Evolutionary conservation across 768 basidiomycete species (phyloP).

Genomic region (Roridomyces roridus): DNA sequence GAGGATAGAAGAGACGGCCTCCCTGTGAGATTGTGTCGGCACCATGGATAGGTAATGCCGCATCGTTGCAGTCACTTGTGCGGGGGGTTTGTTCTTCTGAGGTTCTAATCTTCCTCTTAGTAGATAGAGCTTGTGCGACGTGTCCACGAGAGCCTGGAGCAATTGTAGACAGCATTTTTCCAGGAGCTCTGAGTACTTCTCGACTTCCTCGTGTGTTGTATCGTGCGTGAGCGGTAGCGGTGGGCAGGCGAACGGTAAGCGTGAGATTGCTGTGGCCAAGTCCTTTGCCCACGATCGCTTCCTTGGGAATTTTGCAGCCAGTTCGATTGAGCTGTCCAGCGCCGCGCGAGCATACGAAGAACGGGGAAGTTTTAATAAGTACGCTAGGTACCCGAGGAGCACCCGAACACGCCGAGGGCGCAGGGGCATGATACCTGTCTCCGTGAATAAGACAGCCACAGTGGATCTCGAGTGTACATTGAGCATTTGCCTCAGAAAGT

Average conservation of each 20-base stretch:
- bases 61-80: background rate
- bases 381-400: slow-evolving; percentile 24
- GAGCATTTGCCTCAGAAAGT: slow-evolving; percentile 27
- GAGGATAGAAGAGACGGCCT: slow-evolving; percentile 10
- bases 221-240: background rate
- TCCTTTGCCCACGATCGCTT: slow-evolving; percentile 8
- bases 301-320: background rate
- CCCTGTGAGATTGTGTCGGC: background rate
- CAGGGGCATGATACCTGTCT: slow-evolving; percentile 31
- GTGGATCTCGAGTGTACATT: slow-evolving; percentile 17
- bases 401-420: slow-evolving; percentile 20
- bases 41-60: slow-evolving; percentile 13
- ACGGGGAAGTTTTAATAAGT: slow-evolving; percentile 14
- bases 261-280: background rate
- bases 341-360: background rate
- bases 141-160: background rate
- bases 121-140: slow-evolving; percentile 5
- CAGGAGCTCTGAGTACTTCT: background rate
- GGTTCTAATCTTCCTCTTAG: slow-evolving; percentile 7
- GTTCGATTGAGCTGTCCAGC: slow-evolving; percentile 1
- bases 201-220: background rate
- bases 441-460: slow-evolving; percentile 13
- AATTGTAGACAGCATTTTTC: background rate
- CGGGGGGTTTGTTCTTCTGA: slow-evolving; percentile 4
- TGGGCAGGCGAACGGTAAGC: background rate